Percentiles rank a stretch among this genome's conserved stretches.
Evolutionary conservation across 2,329 filamentous ascomycete species (phyloP).

Genomic region (Shiraia bambusicola): DNA sequence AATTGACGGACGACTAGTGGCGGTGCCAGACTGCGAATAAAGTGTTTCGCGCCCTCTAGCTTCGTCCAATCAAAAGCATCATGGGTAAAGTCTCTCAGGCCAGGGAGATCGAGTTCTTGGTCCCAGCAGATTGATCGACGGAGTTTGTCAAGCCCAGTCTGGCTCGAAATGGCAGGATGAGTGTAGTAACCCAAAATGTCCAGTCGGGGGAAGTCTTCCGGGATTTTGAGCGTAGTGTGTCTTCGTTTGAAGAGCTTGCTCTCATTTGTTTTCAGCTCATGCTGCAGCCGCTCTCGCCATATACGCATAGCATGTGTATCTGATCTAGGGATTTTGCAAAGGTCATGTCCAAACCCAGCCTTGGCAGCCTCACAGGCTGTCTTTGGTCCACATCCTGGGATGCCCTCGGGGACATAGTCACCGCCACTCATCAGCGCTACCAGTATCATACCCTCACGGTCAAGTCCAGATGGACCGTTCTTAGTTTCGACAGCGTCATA

Average conservation of each 20-base stretch:
- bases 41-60: slow-evolving; percentile 76
- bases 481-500: slow-evolving; percentile 67
- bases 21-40: slow-evolving; percentile 77
- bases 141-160: slow-evolving; percentile 58
- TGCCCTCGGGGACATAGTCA: slow-evolving; percentile 86
- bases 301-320: slow-evolving; percentile 61
- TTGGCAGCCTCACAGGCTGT: slow-evolving; percentile 85
- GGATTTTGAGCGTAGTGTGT: slow-evolving; percentile 73
- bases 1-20: slow-evolving; percentile 68
- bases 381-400: slow-evolving; percentile 84
- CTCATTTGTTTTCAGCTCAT: slow-evolving; percentile 82
- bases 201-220: slow-evolving; percentile 75
- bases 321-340: slow-evolving; percentile 65
- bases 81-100: slow-evolving; percentile 70
- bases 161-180: slow-evolving; percentile 75
- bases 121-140: slow-evolving; percentile 61
- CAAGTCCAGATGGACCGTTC: slow-evolving; percentile 62
- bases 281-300: slow-evolving; percentile 72
- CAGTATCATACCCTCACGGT: slow-evolving; percentile 86
- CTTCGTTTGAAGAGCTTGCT: slow-evolving; percentile 75
- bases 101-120: slow-evolving; percentile 62
- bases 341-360: slow-evolving; percentile 77
- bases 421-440: slow-evolving; percentile 94
- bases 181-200: slow-evolving; percentile 85
- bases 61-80: slow-evolving; percentile 87